phyloP scores from a whole-genome alignment of 768 basidiomycete genomes.

The Serpula lacrymans region DNA sequence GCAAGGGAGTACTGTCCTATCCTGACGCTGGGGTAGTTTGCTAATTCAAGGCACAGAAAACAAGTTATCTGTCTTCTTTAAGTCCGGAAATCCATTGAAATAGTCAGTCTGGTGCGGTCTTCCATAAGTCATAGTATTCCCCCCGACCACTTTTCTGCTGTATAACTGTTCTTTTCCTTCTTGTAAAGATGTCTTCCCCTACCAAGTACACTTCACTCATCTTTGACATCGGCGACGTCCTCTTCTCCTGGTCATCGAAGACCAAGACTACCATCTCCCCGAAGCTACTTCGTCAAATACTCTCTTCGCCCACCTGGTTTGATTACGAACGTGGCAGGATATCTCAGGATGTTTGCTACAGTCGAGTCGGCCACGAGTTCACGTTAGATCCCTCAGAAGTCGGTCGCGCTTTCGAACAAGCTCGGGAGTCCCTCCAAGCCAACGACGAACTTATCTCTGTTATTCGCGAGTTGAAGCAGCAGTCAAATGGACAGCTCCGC shows the following conservation, averaged over 20 bases:
- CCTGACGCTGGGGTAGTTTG: slow-evolving; percentile 3
- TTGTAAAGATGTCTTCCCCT: slow-evolving; percentile 1
- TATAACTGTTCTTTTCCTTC: background rate
- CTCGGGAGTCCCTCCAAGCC: slow-evolving; percentile 44
- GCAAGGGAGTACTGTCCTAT: background rate
- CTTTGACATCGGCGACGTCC: slow-evolving; percentile 55
- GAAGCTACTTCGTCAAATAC: slow-evolving; percentile 37
- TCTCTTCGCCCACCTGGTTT: slow-evolving; percentile 46
- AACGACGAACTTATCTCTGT: slow-evolving; percentile 44
- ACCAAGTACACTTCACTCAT: slow-evolving; percentile 33
- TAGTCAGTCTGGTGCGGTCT: background rate
- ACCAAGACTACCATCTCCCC: slow-evolving; percentile 43
- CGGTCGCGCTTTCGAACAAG: slow-evolving; percentile 41
- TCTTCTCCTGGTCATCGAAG: slow-evolving; percentile 51
- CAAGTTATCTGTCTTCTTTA: background rate
- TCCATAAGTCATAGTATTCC: background rate
- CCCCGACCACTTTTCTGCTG: background rate
- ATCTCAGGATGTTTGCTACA: slow-evolving; percentile 42
- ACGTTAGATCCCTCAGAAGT: slow-evolving; percentile 36
- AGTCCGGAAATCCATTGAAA: slow-evolving; percentile 2
- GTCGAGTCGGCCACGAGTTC: slow-evolving; percentile 37
- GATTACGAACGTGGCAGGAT: slow-evolving; percentile 51
- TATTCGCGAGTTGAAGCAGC: slow-evolving; percentile 42
- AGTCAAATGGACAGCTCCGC: slow-evolving; percentile 30
- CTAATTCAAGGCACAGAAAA: slow-evolving; percentile 1